These are phyloP conservation scores for Blastomyces silverae DNA, from an alignment of 2,329 filamentous ascomycete genomes.

Conservation along the genomic window DNA sequence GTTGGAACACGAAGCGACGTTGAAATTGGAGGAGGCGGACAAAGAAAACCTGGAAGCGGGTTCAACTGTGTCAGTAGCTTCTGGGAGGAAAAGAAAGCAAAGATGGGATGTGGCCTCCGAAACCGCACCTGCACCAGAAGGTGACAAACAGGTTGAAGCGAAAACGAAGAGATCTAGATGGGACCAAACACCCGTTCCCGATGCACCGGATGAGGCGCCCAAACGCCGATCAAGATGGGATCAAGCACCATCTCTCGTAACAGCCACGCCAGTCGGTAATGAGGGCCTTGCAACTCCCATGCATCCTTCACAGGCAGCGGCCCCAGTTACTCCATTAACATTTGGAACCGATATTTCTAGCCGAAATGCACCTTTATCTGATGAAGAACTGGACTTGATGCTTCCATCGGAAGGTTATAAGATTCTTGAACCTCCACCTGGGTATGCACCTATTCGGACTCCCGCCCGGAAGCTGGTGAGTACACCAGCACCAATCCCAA, in stretches of 20 bases:
- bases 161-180: conserved; percentile 76
- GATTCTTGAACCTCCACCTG: conserved; percentile 79
- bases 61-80: conserved; percentile 56
- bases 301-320: conserved; percentile 59
- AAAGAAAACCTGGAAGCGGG: conserved; percentile 68
- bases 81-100: conserved; percentile 79
- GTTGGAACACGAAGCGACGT: conserved; percentile 62
- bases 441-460: conserved; percentile 77
- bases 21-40: conserved; percentile 59
- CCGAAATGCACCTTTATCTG: conserved; percentile 75
- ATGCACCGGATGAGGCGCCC: conserved; percentile 50
- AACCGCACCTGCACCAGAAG: conserved; percentile 45
- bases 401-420: conserved; percentile 90
- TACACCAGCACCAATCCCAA: conserved; percentile 58
- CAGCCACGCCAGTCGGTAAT: conserved; percentile 66
- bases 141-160: conserved; percentile 47
- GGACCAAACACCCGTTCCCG: conserved; percentile 69
- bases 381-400: conserved; percentile 89
- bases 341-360: conserved; percentile 77
- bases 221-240: conserved; percentile 87
- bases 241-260: conserved; percentile 62
- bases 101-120: conserved; percentile 80
- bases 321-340: conserved; percentile 48
- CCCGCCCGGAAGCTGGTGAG: conserved; percentile 68
- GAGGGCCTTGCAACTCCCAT: conserved; percentile 71